A percentile compares a stretch with the other conserved stretches of the same genome.
Conservation (phyloP, 208 protist species). For the Trypanosoma mega region DNA sequence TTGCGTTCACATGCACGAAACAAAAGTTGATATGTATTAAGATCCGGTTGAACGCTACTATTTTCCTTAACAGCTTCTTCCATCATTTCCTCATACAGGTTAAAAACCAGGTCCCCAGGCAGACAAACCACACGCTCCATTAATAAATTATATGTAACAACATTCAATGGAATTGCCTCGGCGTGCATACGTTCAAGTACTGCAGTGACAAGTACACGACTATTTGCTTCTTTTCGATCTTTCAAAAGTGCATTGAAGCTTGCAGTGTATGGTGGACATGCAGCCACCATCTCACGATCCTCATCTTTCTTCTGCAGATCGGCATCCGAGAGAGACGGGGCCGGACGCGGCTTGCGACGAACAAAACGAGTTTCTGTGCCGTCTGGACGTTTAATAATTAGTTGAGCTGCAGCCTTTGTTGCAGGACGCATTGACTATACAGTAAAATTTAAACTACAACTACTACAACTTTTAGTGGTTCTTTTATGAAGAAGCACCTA, state of each 20-base stretch:
- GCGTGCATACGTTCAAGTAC: conserved; percentile 82
- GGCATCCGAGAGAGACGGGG: neutral
- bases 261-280: conserved; percentile 84
- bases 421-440: conserved; percentile 24
- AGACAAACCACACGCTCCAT: conserved; percentile 82
- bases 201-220: conserved; percentile 59
- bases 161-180: conserved; percentile 85
- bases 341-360: conserved; percentile 25
- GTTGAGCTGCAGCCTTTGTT: conserved; percentile 46
- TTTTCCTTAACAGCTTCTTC: conserved; percentile 58
- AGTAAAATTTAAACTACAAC: no score
- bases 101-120: conserved; percentile 74
- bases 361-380: conserved; percentile 64
- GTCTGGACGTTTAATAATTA: conserved; percentile 66
- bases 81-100: conserved; percentile 87
- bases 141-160: conserved; percentile 87
- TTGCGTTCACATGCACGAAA: conserved; percentile 89
- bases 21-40: conserved; percentile 79
- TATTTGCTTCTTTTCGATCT: conserved; percentile 43
- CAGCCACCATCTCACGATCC: conserved; percentile 56
- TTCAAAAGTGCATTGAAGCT: conserved; percentile 85
- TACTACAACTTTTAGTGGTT: no score
- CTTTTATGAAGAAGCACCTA: no score
- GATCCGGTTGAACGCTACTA: conserved; percentile 58
- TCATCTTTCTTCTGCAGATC: conserved; percentile 39